Evolutionary conservation across 768 basidiomycete genomes (phyloP).

Genomic region (Collybia mongolica): DNA sequence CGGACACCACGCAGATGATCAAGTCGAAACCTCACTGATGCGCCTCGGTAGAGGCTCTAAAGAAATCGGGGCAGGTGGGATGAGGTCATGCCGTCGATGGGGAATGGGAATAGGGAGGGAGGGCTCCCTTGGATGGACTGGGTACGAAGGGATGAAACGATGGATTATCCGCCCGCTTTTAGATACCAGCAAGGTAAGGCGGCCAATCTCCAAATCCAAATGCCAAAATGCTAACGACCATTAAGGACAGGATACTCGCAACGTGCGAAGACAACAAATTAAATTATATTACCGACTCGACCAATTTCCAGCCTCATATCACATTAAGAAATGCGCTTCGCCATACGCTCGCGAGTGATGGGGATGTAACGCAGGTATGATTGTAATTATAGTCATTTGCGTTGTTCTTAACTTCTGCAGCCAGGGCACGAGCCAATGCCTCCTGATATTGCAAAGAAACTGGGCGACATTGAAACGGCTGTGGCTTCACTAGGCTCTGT

Average conservation of each 20-base stretch:
- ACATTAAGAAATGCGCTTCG: slow-evolving; percentile 76
- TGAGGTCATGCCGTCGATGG: slow-evolving; percentile 67
- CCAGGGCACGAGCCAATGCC: slow-evolving; percentile 21
- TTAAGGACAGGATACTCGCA: slow-evolving; percentile 76
- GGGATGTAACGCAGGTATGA: no score
- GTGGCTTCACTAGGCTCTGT: slow-evolving; percentile 25
- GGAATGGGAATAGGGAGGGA: slow-evolving; percentile 63
- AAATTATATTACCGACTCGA: slow-evolving; percentile 62
- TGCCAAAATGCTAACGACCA: slow-evolving; percentile 5
- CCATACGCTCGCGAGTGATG: slow-evolving; percentile 21
- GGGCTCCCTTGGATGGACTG: slow-evolving; percentile 37
- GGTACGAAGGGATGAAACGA: slow-evolving; percentile 54
- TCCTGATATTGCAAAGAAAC: slow-evolving; percentile 24
- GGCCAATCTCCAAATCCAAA: no score
- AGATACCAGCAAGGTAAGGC: slow-evolving; percentile 61
- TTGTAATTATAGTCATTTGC: no score
- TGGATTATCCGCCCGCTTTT: slow-evolving; percentile 78
- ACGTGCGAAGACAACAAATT: slow-evolving; percentile 68
- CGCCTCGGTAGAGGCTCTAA: slow-evolving; percentile 61
- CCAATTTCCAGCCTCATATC: slow-evolving; percentile 72
- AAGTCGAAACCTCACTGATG: slow-evolving; percentile 79
- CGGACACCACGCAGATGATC: slow-evolving; percentile 82
- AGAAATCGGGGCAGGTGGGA: slow-evolving; percentile 59
- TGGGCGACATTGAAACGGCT: slow-evolving; percentile 30
- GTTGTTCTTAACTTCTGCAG: slow-evolving; percentile 1